These are phyloP conservation scores for Agarophyton chilense DNA, from an alignment of 23 red algal species.

Conservation along the genomic window DNA sequence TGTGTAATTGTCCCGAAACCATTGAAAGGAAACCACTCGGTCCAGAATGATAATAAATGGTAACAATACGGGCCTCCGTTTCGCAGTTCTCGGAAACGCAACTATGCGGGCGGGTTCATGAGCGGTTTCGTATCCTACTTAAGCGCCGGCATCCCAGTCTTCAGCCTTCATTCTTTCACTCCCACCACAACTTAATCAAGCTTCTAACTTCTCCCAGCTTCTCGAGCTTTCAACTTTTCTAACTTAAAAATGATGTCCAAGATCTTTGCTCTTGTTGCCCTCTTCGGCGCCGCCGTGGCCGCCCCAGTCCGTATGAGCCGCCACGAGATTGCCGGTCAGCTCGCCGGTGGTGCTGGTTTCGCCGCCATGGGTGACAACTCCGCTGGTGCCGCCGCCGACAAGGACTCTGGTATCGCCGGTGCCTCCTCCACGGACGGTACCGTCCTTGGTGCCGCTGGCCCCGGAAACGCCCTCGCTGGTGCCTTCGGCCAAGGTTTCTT, in stretches of 20 bases:
- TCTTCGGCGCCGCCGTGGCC: conserved; percentile 48
- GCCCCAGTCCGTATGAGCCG: conserved; percentile 9
- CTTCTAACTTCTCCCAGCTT: not conserved
- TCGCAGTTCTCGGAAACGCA: not conserved
- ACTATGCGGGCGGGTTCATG: not conserved
- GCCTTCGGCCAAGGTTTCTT: too few species aligned
- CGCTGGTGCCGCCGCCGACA: too few species aligned
- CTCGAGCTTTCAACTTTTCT: not conserved
- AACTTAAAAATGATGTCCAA: conserved; percentile 7
- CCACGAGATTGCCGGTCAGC: not conserved
- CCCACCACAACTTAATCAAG: not conserved
- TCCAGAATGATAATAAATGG: not conserved
- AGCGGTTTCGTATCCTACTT: not conserved
- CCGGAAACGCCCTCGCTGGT: too few species aligned
- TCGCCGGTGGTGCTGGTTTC: too few species aligned
- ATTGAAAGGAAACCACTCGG: not conserved
- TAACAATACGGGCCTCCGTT: not conserved
- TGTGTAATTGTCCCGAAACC: not conserved
- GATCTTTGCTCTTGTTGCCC: conserved; percentile 27
- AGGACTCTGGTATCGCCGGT: too few species aligned
- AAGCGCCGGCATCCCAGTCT: not conserved
- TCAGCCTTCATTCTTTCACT: not conserved
- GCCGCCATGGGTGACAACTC: too few species aligned
- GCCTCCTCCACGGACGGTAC: too few species aligned
- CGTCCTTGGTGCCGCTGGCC: too few species aligned